A percentile compares a stretch with the other conserved stretches of the same genome.
Conservation (phyloP, 306 rosid species). For the Rosa persica region DNA sequence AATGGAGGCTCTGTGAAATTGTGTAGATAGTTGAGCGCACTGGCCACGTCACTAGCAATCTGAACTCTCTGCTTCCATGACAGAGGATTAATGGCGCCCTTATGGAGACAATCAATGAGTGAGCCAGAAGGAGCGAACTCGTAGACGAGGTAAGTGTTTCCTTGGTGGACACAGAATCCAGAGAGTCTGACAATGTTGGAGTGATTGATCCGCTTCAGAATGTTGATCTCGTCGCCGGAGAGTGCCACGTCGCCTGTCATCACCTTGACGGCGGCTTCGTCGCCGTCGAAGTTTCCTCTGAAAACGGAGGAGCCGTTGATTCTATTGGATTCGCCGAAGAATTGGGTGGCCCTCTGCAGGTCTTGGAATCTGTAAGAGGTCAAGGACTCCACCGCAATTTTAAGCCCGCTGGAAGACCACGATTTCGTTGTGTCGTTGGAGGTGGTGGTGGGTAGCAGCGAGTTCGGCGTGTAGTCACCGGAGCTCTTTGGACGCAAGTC, state of each 20-base stretch:
- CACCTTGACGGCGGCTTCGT: conserved; percentile 71
- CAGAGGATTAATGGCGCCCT: conserved; percentile 19
- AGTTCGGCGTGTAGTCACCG: background rate
- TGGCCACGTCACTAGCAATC: conserved; percentile 64
- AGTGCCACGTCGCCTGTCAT: conserved; percentile 58
- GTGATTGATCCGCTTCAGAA: conserved; percentile 65
- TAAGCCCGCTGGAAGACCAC: conserved; percentile 46
- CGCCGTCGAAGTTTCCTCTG: conserved; percentile 61
- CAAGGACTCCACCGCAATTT: conserved; percentile 55
- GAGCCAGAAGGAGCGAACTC: conserved; percentile 65
- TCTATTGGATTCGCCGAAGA: conserved; percentile 49
- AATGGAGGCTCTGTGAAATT: conserved; percentile 55
- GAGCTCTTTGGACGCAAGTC: background rate
- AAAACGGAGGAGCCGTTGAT: conserved; percentile 56
- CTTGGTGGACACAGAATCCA: conserved; percentile 63
- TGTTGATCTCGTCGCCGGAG: conserved; percentile 46
- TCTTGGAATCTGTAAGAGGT: conserved; percentile 49
- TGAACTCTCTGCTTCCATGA: conserved; percentile 74
- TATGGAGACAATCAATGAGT: conserved; percentile 51
- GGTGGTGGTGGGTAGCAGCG: background rate
- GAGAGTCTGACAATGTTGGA: conserved; percentile 69
- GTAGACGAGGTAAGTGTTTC: conserved; percentile 65
- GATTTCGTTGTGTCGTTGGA: conserved; percentile 21
- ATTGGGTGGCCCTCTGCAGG: conserved; percentile 42
- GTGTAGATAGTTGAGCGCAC: conserved; percentile 73